Base-by-base conservation (phyloP, 345 rosid genomes). In the Brassica cretica region DNA sequence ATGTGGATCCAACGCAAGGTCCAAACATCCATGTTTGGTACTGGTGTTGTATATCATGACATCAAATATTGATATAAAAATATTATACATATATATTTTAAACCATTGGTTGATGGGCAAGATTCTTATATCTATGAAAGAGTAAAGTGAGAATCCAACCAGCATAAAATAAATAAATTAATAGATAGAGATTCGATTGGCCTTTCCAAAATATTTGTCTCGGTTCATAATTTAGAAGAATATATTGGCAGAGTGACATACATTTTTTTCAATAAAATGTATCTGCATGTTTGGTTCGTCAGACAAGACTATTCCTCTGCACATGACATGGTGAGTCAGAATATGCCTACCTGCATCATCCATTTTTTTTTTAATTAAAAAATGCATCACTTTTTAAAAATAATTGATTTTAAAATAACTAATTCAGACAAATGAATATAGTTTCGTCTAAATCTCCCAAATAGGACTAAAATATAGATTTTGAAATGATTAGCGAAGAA, bases 1-100 rank as follows among this genome's bases (percentile, higher is more conserved):
- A 81, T 41, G 65, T 71, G 79, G 81, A 85, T 84, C 82, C 80
- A 78, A 80, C 55, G 59, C 72, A 30, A 24, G 37, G 69, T 62
- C 70, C 80, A 73, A 64, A 55, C 44, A 25, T 77, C 56, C 16
- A 25, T 77, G 65, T 71, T 55, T 64, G 66, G 51, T 63, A 69
- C 61, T 68, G 32, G 56, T 67, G 61, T 68, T 41, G 3, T 49
- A 61, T 44, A 71, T 60, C 62, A 25, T 64, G 80, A 64, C 76
- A 53, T 64, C 59, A 53, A 39, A 15, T 58, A 67, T 59, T 5
- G 32, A 25, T 55, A 19, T 39, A 16, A 8, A 67, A 9, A 11
- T 27, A 2, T 9, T 59, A 3, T 64, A 27, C 64, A 49, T 51
- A 19, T 46, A 19, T 46, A 61, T 3, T 24, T 65, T 1, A 29